Percentiles rank a stretch among this genome's conserved stretches.
These are phyloP conservation scores for Penicillium herquei DNA, from an alignment of 495 filamentous ascomycete species.

Conservation along the genomic window DNA sequence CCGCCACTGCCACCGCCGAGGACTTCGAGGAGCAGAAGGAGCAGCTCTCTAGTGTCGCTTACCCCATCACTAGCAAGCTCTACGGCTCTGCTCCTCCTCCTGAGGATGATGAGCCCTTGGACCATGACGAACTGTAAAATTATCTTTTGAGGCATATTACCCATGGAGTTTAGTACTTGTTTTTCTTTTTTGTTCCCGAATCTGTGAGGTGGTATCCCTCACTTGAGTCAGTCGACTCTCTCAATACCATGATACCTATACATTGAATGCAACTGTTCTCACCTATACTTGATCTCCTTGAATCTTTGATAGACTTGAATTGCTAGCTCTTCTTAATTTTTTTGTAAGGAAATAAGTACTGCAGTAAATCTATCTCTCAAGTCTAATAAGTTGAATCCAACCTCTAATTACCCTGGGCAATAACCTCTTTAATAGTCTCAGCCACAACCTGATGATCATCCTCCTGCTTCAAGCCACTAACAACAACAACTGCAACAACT, in stretches of 20 bases:
- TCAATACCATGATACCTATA: slow-evolving; percentile 37
- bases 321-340: too few relatives aligned
- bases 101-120: slow-evolving; percentile 65
- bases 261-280: too few relatives aligned
- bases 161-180: slow-evolving; percentile 41
- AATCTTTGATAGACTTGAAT: neutral
- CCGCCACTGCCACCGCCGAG: slow-evolving; percentile 76
- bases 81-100: slow-evolving; percentile 65
- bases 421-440: slow-evolving; percentile 56
- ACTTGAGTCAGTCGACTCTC: slow-evolving; percentile 18
- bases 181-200: slow-evolving; percentile 25
- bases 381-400: too few relatives aligned
- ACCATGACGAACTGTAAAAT: slow-evolving; percentile 89
- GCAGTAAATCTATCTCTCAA: too few relatives aligned
- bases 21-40: slow-evolving; percentile 99
- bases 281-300: slow-evolving; percentile 5
- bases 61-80: slow-evolving; percentile 98
- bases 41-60: slow-evolving; percentile 93
- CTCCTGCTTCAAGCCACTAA: slow-evolving; percentile 73
- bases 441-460: slow-evolving; percentile 75
- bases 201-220: slow-evolving; percentile 13
- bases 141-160: slow-evolving; percentile 41
- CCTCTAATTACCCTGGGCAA: slow-evolving; percentile 20
- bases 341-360: too few relatives aligned
- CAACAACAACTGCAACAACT: slow-evolving; percentile 68